Evolutionary conservation across 352 stramenopile genomes (phyloP).

Genomic region (Pythium oligandrum): DNA sequence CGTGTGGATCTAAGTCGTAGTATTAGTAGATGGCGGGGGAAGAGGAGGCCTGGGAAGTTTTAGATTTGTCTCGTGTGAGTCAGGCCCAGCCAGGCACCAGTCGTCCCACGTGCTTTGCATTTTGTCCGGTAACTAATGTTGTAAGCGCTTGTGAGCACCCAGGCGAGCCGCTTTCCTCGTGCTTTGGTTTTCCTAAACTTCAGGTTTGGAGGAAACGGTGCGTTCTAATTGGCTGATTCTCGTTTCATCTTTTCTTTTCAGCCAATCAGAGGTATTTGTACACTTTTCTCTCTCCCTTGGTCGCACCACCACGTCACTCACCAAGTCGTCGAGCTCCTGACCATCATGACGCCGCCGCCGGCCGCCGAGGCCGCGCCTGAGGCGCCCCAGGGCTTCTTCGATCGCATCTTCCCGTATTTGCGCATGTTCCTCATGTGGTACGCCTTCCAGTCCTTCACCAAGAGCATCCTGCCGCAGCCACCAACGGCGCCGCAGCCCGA

Average conservation of each 20-base stretch:
- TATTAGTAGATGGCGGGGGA: constrained; percentile 11
- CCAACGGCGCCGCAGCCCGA: background rate
- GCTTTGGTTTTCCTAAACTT: background rate
- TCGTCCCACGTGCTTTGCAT: too few species aligned
- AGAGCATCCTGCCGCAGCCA: constrained; percentile 21
- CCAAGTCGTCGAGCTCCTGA: background rate
- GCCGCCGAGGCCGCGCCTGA: constrained; percentile 10
- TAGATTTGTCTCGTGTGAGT: too few species aligned
- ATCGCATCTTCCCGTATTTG: constrained; percentile 59
- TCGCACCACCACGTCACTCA: background rate
- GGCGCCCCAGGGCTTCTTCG: constrained; percentile 37
- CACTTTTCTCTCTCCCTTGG: constrained; percentile 2
- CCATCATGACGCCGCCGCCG: background rate
- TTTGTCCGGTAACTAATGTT: too few species aligned
- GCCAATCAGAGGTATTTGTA: constrained; percentile 8
- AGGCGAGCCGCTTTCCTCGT: background rate
- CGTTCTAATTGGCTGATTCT: background rate
- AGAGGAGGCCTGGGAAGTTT: too few species aligned
- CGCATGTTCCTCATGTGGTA: constrained; percentile 84
- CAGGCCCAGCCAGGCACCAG: too few species aligned
- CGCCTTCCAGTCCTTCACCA: constrained; percentile 56
- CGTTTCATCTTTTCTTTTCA: constrained; percentile 1
- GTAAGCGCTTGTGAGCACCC: constrained; percentile 1
- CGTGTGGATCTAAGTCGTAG: constrained; percentile 80
- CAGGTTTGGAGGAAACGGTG: background rate